phyloP scores from a whole-genome alignment of 108 stramenopile species.

The Cyclotella atomus region DNA sequence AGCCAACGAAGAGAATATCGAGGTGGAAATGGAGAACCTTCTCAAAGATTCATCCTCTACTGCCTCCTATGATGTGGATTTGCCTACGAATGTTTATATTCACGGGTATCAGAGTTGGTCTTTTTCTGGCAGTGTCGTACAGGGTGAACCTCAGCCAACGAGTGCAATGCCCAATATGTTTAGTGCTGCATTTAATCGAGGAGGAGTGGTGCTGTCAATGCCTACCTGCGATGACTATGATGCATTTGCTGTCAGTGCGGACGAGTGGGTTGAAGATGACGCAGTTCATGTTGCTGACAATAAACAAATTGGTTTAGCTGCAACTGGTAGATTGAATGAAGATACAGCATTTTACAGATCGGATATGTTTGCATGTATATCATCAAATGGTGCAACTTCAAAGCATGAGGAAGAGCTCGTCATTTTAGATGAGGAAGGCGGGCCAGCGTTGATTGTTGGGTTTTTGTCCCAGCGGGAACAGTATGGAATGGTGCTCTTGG shows the following conservation, averaged over 20 bases:
- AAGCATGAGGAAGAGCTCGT: constrained; percentile 35
- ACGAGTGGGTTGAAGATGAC: constrained; percentile 20
- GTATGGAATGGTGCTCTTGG: constrained; percentile 77
- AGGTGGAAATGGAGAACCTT: neutral
- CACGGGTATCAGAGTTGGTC: constrained; percentile 91
- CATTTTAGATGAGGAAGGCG: constrained; percentile 82
- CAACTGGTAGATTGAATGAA: constrained; percentile 25
- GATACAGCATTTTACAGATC: constrained; percentile 65
- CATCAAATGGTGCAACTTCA: constrained; percentile 56
- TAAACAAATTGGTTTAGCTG: neutral
- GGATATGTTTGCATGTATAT: constrained; percentile 86
- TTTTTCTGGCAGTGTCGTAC: constrained; percentile 74
- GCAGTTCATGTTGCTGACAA: neutral
- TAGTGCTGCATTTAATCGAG: constrained; percentile 77
- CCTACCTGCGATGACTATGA: constrained; percentile 5
- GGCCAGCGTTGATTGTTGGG: constrained; percentile 84
- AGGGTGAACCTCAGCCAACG: constrained; percentile 75
- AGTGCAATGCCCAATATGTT: constrained; percentile 80
- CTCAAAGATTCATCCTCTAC: constrained; percentile 17
- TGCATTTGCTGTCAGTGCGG: constrained; percentile 11
- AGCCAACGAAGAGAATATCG: neutral
- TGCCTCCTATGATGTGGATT: constrained; percentile 36
- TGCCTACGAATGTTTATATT: constrained; percentile 80
- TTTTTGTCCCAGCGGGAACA: constrained; percentile 87
- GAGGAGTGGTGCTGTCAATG: constrained; percentile 47